Evolutionary conservation across 306 rosid species (phyloP).

Genomic region (Erythrophleum fordii): DNA sequence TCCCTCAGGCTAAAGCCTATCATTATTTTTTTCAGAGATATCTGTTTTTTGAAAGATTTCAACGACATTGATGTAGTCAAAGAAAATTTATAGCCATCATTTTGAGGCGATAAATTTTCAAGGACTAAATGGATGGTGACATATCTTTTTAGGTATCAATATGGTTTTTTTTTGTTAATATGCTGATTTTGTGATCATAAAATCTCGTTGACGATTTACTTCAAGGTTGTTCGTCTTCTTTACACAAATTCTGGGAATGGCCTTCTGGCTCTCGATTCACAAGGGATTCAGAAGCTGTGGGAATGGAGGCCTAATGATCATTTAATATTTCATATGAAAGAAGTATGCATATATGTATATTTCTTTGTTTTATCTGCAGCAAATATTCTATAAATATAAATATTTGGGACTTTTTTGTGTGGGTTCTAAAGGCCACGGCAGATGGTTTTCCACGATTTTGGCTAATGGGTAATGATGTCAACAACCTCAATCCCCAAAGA

Average conservation of each 20-base stretch:
- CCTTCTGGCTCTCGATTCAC: constrained; percentile 72
- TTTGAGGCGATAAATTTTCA: no score
- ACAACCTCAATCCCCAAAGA: not conserved
- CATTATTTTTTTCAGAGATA: no score
- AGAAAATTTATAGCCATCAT: no score
- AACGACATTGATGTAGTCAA: no score
- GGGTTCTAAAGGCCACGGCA: constrained; percentile 60
- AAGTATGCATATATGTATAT: constrained; percentile 26
- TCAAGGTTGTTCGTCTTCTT: constrained; percentile 68
- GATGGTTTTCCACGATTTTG: constrained; percentile 16
- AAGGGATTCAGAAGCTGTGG: constrained; percentile 75
- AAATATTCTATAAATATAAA: constrained; percentile 1
- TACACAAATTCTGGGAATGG: constrained; percentile 66
- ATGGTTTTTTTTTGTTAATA: not conserved
- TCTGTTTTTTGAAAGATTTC: no score
- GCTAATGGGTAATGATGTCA: no score
- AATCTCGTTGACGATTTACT: not conserved
- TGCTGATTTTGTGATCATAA: constrained; percentile 21
- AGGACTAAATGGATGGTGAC: no score
- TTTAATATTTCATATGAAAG: no score
- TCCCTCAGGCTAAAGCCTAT: not conserved
- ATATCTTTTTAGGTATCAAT: no score
- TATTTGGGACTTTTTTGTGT: not conserved
- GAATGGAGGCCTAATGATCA: constrained; percentile 60
- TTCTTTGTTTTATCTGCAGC: not conserved